phyloP scores from a whole-genome alignment of 2,329 filamentous ascomycete species.

The Phaeophleospora eucalypticola region DNA sequence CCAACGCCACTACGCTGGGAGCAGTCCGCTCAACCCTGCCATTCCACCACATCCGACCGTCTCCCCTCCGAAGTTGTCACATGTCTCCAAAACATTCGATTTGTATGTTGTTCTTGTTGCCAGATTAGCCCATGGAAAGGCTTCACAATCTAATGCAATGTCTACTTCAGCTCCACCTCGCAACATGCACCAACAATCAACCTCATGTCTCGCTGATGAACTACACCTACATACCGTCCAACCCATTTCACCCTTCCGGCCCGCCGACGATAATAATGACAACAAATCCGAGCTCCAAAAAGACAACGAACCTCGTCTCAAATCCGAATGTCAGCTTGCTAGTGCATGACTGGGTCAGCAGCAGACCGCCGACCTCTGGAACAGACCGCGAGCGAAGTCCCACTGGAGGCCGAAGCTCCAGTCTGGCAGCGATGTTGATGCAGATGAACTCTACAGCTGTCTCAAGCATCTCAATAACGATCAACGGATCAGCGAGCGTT shows the following conservation, averaged over 20 bases:
- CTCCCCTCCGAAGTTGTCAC: conserved; percentile 82
- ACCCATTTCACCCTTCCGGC: conserved; percentile 42
- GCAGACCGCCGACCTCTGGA: conserved; percentile 65
- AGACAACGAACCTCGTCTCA: conserved; percentile 72
- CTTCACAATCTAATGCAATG: too few relatives aligned
- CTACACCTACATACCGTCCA: conserved; percentile 83
- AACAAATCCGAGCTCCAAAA: conserved; percentile 72
- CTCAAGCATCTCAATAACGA: conserved; percentile 84
- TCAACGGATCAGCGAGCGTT: conserved; percentile 80
- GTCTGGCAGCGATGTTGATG: conserved; percentile 75
- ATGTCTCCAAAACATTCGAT: conserved; percentile 90
- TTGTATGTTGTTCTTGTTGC: conserved; percentile 66
- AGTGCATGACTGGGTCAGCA: conserved; percentile 98
- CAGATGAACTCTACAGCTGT: conserved; percentile 88
- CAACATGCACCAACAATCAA: conserved; percentile 76
- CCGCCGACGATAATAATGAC: conserved; percentile 77
- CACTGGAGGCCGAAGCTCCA: conserved; percentile 61
- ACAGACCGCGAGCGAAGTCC: conserved; percentile 55
- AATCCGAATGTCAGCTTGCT: conserved; percentile 89
- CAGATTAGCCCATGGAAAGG: too few relatives aligned
- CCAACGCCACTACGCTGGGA: conserved; percentile 32
- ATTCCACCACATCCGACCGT: conserved; percentile 63
- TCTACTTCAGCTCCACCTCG: conserved; percentile 95
- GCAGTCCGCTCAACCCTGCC: conserved; percentile 63
- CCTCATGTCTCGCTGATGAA: conserved; percentile 98